Percentiles rank a stretch among this genome's conserved stretches.
Evolutionary conservation across 2,329 filamentous ascomycete genomes (phyloP).

Genomic region (Sordariomycetes sp.): DNA sequence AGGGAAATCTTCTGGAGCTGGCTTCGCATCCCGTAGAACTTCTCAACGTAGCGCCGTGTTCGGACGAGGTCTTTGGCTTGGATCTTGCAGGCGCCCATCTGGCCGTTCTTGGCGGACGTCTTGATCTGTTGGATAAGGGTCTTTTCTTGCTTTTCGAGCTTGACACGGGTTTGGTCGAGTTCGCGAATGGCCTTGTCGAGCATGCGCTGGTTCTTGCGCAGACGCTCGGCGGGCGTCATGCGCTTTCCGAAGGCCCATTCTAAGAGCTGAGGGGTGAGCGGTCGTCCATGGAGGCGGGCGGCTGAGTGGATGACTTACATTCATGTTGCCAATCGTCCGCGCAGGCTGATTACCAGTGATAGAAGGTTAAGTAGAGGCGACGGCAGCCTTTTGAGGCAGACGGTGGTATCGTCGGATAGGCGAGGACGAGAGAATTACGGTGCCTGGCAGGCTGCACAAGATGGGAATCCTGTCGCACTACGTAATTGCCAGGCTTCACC

Average conservation of each 20-base stretch:
- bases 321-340: constrained; percentile 48
- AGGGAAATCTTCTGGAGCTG: constrained; percentile 94
- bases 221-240: constrained; percentile 89
- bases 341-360: neutral
- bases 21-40: constrained; percentile 97
- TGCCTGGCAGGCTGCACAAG: constrained; percentile 7
- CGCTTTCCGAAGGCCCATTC: constrained; percentile 99
- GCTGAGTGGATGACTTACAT: constrained; percentile 31
- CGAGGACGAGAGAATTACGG: constrained; percentile 2
- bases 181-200: constrained; percentile 97
- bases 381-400: too few relatives aligned
- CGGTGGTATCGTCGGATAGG: too few relatives aligned
- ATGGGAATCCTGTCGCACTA: constrained; percentile 4
- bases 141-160: constrained; percentile 98
- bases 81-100: constrained; percentile 98
- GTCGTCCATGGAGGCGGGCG: constrained; percentile 9
- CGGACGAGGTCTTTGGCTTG: constrained; percentile 95
- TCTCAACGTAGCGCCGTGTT: constrained; percentile 89
- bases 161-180: constrained; percentile 86
- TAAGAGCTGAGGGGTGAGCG: constrained; percentile 64
- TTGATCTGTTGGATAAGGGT: constrained; percentile 94
- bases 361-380: neutral
- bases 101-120: constrained; percentile 94
- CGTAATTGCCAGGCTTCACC: constrained; percentile 8
- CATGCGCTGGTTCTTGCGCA: constrained; percentile 90